These are phyloP conservation scores for Capsicum rhomboideum DNA, from an alignment of 257 asterid genomes.

Conservation along the genomic window DNA sequence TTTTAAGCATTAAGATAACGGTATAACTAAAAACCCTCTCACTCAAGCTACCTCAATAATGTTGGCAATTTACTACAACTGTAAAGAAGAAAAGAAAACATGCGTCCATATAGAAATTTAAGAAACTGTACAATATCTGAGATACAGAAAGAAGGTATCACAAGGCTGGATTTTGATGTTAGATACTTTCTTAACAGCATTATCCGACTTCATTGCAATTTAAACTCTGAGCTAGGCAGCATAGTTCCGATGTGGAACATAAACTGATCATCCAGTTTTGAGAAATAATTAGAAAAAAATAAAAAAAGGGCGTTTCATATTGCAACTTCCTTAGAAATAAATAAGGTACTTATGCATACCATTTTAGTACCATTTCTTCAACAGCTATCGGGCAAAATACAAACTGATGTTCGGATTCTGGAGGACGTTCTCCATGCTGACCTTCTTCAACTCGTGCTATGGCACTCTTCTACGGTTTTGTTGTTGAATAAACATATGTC, in stretches of 20 bases:
- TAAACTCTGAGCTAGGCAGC: neutral
- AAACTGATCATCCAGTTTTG: neutral
- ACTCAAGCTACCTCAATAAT: neutral
- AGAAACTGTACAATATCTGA: neutral
- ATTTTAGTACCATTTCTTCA: neutral
- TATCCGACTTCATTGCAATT: neutral
- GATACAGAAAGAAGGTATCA: neutral
- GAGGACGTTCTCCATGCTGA: neutral
- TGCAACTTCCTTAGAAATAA: neutral
- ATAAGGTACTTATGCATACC: neutral
- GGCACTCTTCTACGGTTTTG: slow-evolving; percentile 26
- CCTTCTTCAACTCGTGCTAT: slow-evolving; percentile 4
- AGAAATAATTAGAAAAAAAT: neutral
- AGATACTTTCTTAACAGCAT: neutral
- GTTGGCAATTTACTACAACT: neutral
- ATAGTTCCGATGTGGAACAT: neutral
- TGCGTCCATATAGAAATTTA: neutral
- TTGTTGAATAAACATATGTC: slow-evolving; percentile 2
- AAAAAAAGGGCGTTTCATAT: neutral
- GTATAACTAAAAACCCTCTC: neutral
- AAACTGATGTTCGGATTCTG: neutral
- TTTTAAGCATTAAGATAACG: neutral
- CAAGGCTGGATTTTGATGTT: neutral
- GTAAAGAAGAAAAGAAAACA: neutral
- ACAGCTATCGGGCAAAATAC: neutral